phyloP scores from a whole-genome alignment of 768 basidiomycete genomes.

The Lanmaoa rubissima region DNA sequence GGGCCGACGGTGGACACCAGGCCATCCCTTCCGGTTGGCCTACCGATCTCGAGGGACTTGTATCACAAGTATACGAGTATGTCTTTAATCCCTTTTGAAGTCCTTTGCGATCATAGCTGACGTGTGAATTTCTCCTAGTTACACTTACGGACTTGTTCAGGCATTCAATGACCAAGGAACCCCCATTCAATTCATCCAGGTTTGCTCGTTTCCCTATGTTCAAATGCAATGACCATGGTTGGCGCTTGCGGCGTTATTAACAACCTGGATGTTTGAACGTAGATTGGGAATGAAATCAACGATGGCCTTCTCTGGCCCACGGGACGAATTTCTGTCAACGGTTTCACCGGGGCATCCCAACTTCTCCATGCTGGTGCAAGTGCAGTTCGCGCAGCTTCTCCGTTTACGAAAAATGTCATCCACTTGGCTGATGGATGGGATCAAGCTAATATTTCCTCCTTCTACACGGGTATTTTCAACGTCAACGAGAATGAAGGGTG shows the following conservation, averaged over 20 bases:
- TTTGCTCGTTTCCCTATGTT: not conserved
- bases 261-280: not conserved
- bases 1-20: conserved; percentile 3
- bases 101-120: not conserved
- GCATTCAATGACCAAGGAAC: conserved; percentile 10
- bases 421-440: conserved; percentile 14
- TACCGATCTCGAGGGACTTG: conserved; percentile 9
- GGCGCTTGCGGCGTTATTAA: not conserved
- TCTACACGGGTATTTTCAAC: conserved; percentile 6
- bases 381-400: conserved; percentile 7
- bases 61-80: conserved; percentile 6
- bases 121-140: not conserved
- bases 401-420: conserved; percentile 2
- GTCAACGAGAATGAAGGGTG: not conserved
- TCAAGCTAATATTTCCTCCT: not conserved
- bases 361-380: conserved; percentile 37
- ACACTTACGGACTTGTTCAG: conserved; percentile 5
- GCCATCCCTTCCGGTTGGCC: conserved; percentile 16
- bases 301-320: conserved; percentile 9
- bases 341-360: conserved; percentile 11
- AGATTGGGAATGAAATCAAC: conserved; percentile 17
- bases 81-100: not conserved
- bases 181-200: conserved; percentile 10
- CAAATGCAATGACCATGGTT: not conserved
- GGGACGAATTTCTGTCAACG: conserved; percentile 5